A percentile compares a stretch with the other conserved stretches of the same genome.
These are phyloP conservation scores for Aegilops sharonensis DNA, from an alignment of 176 grass and related monocot genomes.

Conservation along the genomic window DNA sequence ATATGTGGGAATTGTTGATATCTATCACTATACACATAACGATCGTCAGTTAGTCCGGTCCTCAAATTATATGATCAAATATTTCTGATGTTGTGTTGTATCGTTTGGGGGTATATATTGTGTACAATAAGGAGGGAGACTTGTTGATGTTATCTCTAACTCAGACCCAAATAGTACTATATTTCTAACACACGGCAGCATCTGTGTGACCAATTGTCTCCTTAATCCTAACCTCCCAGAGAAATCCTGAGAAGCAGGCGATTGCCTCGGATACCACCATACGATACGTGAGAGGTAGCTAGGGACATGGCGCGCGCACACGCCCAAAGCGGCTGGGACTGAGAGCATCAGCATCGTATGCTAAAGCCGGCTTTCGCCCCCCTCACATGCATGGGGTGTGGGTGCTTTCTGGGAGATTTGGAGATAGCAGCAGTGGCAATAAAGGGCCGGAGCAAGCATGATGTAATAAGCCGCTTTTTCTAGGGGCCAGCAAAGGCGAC, in stretches of 20 bases:
- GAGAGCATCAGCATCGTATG: slow-evolving; percentile 62
- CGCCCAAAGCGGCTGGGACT: slow-evolving; percentile 35
- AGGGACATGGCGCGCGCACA: slow-evolving; percentile 27
- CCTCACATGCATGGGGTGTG: slow-evolving; percentile 45
- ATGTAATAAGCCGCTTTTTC: slow-evolving; percentile 45
- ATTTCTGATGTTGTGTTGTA: too few species aligned
- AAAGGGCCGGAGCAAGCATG: slow-evolving; percentile 33
- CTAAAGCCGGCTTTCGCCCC: slow-evolving; percentile 45
- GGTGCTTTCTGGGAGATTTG: slow-evolving; percentile 46
- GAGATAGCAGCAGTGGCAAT: slow-evolving; percentile 20
- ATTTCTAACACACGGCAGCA: not conserved
- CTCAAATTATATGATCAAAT: too few species aligned
- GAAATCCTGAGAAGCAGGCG: not conserved
- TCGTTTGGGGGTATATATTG: too few species aligned
- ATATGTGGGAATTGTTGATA: too few species aligned
- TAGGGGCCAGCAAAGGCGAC: slow-evolving; percentile 48
- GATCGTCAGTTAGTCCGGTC: too few species aligned
- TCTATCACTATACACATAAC: too few species aligned
- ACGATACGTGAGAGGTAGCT: not conserved
- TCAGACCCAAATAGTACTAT: too few species aligned
- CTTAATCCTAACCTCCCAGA: not conserved
- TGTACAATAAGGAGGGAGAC: too few species aligned
- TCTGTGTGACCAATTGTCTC: not conserved
- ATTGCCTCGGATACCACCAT: slow-evolving; percentile 47
- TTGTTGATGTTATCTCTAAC: too few species aligned